phyloP scores from a whole-genome alignment of 2,329 filamentous ascomycete species.

The Parasarocladium wereldwijsianum region DNA sequence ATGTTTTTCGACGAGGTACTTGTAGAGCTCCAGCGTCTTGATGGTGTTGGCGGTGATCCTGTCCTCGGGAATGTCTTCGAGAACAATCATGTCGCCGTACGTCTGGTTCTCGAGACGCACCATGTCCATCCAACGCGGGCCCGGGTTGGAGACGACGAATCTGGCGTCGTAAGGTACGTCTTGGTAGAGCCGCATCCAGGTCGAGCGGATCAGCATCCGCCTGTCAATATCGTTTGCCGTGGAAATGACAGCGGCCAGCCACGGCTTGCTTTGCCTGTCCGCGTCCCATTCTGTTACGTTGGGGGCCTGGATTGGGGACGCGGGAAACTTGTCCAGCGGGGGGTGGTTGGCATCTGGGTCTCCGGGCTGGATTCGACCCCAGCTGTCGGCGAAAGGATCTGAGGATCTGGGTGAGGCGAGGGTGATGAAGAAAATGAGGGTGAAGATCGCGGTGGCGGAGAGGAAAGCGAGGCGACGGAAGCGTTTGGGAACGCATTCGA shows the following conservation, averaged over 20 bases:
- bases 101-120: constrained; percentile 16
- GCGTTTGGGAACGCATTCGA: background rate
- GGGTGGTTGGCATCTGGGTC: background rate
- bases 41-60: constrained; percentile 17
- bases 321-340: background rate
- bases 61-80: constrained; percentile 16
- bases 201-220: constrained; percentile 16
- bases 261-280: constrained; percentile 8
- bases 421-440: background rate
- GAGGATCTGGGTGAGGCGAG: background rate
- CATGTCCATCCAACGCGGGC: constrained; percentile 11
- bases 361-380: background rate
- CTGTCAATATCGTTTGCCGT: constrained; percentile 13
- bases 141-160: constrained; percentile 18
- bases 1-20: constrained; percentile 12
- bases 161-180: constrained; percentile 15
- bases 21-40: constrained; percentile 19
- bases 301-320: background rate
- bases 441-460: constrained; percentile 1
- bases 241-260: constrained; percentile 16
- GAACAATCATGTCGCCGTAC: constrained; percentile 18
- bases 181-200: constrained; percentile 16
- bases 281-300: background rate
- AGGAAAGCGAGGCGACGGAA: constrained; percentile 1
- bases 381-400: background rate